Evolutionary conservation across 345 rosid species (phyloP), one percentile per base, ranked within the genome.

Genomic region (Abelmoschus esculentus): DNA sequence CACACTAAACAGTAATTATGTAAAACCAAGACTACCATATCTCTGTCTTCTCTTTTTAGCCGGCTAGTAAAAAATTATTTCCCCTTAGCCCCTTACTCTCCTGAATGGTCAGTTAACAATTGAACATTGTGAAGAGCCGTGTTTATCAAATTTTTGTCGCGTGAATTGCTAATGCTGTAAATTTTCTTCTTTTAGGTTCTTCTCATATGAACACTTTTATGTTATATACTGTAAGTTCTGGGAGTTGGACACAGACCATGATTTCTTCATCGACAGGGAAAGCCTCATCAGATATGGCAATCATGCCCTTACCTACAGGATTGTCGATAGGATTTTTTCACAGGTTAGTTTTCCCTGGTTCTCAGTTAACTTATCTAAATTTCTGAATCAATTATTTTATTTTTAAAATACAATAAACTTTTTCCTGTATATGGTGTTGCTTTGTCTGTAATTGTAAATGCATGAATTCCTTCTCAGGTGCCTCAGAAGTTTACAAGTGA

Each of bases 131-230:
- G 22, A 4, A 66, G 19, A 26, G 22, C 29, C 47, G 22, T 5
- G 18, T 42, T 14, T 46, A 26, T 44, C 46, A 44, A 22, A 13
- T 61, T 54, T 28, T 65, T 26, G 6, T 47, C 69, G 13, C 28
- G 50, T 3, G 38, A 46, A 46, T 47, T 22, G 3, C n/a, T 44
- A 26, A 22, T 58, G 66, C 22, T 65, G 54, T 26, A 18, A 40
- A 42, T 28, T 8, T 61, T 54, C 63, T 66, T 61, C 58, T 64
- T 81, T 46, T 87, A 93, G 98, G 83, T 93, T 87, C 83, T 93
- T 93, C 84, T 89, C 98, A 55, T 90, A 90, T 77, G 96, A 90
- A 80, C 97, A 93, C 76, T 90, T 89, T 75, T 87, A 86, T 66
- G 96, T 93, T 77, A 89, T 90, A 80, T 86, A 85, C 87, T 85